Conservation (phyloP, 192 early-diverging fungal species). For the Coemansia sp. region DNA sequence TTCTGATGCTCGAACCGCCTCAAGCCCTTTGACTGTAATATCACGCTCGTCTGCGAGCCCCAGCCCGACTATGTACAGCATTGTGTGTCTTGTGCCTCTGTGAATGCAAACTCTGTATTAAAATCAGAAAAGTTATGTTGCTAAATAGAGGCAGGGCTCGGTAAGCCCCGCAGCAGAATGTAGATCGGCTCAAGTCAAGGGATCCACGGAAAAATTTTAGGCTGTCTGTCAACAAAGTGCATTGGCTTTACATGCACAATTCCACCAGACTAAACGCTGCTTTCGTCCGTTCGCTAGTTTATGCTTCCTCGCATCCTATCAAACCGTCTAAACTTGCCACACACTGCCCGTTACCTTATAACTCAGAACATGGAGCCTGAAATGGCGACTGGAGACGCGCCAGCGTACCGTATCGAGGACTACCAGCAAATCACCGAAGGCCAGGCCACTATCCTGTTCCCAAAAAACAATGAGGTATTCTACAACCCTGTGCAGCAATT, state of each 20-base stretch:
- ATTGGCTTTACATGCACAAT: neutral
- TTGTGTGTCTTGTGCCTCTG: slow-evolving; percentile 12
- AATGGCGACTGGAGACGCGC: slow-evolving; percentile 21
- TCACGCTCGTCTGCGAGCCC: slow-evolving; percentile 95
- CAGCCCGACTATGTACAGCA: slow-evolving; percentile 88
- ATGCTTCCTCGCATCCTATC: neutral
- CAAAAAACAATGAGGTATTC: slow-evolving; percentile 89
- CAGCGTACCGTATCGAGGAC: slow-evolving; percentile 41
- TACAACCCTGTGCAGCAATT: slow-evolving; percentile 99
- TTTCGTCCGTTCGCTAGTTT: neutral
- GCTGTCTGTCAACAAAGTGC: neutral
- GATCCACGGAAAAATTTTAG: neutral
- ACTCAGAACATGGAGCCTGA: neutral
- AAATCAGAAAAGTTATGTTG: neutral
- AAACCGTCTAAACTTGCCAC: neutral
- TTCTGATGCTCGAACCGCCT: slow-evolving; percentile 82
- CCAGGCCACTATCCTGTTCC: slow-evolving; percentile 80
- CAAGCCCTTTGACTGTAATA: slow-evolving; percentile 95
- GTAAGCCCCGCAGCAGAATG: neutral
- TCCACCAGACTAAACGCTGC: neutral
- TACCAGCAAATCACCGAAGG: slow-evolving; percentile 74
- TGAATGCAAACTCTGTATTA: neutral
- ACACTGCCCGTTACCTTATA: neutral
- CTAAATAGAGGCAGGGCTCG: neutral
- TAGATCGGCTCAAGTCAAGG: neutral